Evolutionary conservation across 2,329 filamentous ascomycete species (phyloP).

Genomic region (Mycosphaerelloides madeirae): DNA sequence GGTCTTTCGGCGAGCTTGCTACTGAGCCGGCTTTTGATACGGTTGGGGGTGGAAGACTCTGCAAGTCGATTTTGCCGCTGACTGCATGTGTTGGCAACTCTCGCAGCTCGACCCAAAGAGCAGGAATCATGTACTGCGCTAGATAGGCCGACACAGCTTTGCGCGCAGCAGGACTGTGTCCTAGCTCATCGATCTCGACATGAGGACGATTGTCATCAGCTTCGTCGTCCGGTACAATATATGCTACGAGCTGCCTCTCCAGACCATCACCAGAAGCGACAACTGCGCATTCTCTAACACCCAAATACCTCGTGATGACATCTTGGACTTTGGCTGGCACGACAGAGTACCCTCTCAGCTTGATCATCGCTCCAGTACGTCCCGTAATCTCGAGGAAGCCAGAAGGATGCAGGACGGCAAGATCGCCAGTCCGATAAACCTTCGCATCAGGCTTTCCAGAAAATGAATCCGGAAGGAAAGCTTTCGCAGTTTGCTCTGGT

Average conservation of each 20-base stretch:
- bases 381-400: constrained; percentile 71
- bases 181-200: constrained; percentile 64
- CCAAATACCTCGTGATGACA: constrained; percentile 63
- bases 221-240: constrained; percentile 65
- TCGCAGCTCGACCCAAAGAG: constrained; percentile 69
- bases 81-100: constrained; percentile 70
- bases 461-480: constrained; percentile 65
- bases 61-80: constrained; percentile 73
- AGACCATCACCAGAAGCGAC: constrained; percentile 70
- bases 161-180: constrained; percentile 65
- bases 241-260: constrained; percentile 70
- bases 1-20: constrained; percentile 39
- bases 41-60: constrained; percentile 62
- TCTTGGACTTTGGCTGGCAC: constrained; percentile 73
- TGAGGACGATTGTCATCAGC: constrained; percentile 50
- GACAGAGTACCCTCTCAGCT: constrained; percentile 72
- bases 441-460: constrained; percentile 54
- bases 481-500: constrained; percentile 70
- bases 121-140: constrained; percentile 79
- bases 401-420: constrained; percentile 61
- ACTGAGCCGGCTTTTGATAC: constrained; percentile 38
- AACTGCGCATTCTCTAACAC: constrained; percentile 67
- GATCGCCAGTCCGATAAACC: constrained; percentile 72
- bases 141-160: constrained; percentile 61
- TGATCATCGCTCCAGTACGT: constrained; percentile 74